A percentile compares a stretch with the other conserved stretches of the same genome.
These are phyloP conservation scores for Zalaria sp. DNA, from an alignment of 2,329 filamentous ascomycete species.

Conservation along the genomic window DNA sequence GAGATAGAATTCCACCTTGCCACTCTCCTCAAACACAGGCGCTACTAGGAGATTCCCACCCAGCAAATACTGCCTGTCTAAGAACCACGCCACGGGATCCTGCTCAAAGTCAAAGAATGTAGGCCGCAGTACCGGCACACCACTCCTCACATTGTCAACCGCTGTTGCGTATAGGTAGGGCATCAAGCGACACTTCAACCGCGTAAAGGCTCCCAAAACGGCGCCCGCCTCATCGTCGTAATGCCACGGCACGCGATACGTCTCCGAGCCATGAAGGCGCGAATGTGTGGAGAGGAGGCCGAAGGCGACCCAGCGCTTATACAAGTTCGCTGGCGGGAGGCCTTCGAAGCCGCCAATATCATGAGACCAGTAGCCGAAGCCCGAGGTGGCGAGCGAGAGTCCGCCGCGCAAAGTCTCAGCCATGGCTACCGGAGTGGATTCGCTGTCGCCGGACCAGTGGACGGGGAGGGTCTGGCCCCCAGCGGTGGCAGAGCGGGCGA, in stretches of 20 bases:
- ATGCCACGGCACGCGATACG: slow-evolving; percentile 63
- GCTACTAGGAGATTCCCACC: slow-evolving; percentile 49
- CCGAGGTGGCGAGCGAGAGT: slow-evolving; percentile 47
- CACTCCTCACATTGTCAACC: slow-evolving; percentile 38
- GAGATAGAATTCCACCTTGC: slow-evolving; percentile 53
- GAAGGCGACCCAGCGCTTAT: slow-evolving; percentile 66
- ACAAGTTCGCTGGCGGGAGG: slow-evolving; percentile 46
- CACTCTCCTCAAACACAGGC: slow-evolving; percentile 49
- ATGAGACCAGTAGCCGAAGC: slow-evolving; percentile 55
- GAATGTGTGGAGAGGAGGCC: slow-evolving; percentile 58
- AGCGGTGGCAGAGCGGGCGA: slow-evolving; percentile 52
- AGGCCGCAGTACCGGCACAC: slow-evolving; percentile 46
- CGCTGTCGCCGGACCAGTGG: slow-evolving; percentile 60
- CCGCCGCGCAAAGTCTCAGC: slow-evolving; percentile 57
- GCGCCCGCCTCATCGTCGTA: slow-evolving; percentile 50
- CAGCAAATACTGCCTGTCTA: slow-evolving; percentile 64
- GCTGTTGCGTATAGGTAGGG: slow-evolving; percentile 42
- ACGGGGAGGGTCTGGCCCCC: slow-evolving; percentile 57
- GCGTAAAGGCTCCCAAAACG: slow-evolving; percentile 40
- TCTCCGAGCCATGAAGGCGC: slow-evolving; percentile 53
- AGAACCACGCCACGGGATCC: slow-evolving; percentile 51
- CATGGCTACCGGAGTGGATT: slow-evolving; percentile 59
- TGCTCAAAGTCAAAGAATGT: slow-evolving; percentile 58
- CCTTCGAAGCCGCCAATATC: slow-evolving; percentile 64
- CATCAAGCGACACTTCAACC: slow-evolving; percentile 41